Evolutionary conservation across 2,329 filamentous ascomycete species (phyloP), one percentile per base, ranked within the genome.

Genomic region (Amesomyces nigricolor): DNA sequence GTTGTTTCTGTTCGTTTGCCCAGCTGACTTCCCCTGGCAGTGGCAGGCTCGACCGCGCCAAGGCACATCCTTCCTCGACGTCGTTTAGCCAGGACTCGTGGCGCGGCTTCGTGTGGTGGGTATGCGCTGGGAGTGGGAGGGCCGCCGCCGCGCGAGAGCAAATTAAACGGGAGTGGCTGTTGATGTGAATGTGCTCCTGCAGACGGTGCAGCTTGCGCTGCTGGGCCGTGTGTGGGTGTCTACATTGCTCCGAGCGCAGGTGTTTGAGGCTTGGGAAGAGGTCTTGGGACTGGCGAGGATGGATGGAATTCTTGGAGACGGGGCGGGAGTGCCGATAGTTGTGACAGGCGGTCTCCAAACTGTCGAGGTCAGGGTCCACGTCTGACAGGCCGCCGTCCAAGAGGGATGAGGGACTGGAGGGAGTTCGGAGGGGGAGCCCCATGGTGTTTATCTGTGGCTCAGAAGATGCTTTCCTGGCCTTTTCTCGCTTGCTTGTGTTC

Each of bases 21-120:
- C n/a, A 11, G 16, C 16, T 37, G 19, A 13, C 26, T 13, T 75
- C 73, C 32, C 69, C 66, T 2, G 59, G 59, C 1, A 62, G 35
- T 13, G 6, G 19, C 5, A 59, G 3, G 14, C n/a, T 19, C 6
- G 51, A 54, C 6, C 59, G 53, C 1, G 61, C 59, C 19, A 62
- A 44, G 2, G 46, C 55, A 42, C 16, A n/a, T n/a, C 59, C 61
- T 37, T 62, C 61, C 29, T 40, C 57, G 16, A 38, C 47, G 30
- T 62, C 59, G 3, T 45, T 45, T 3, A 29, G 14, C 45, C 50
- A 51, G 16, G 22, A 30, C 11, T 13, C 32, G 22, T 26, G 11
- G 40, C 42, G 51, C 37, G 42, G 45, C 11, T 51, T 50, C 1
- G 22, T 26, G 13, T 50, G 51, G 44, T 40, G 47, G 14, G 53